A percentile compares a stretch with the other conserved stretches of the same genome.
phyloP scores from a whole-genome alignment of 352 stramenopile species.

The Blastocystis sp. region DNA sequence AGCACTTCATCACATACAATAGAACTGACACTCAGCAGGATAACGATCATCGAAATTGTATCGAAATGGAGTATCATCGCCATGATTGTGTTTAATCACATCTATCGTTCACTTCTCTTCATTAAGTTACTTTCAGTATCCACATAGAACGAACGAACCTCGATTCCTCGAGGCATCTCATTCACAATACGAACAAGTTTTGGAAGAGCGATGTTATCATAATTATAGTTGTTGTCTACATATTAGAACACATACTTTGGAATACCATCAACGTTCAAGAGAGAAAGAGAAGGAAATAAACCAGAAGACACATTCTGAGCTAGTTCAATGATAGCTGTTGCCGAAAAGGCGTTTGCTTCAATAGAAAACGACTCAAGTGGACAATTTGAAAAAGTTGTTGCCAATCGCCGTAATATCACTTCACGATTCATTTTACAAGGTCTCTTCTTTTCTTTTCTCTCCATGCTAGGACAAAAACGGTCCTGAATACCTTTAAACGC shows the following conservation, averaged over 20 bases:
- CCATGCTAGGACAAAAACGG: slow-evolving; percentile 10
- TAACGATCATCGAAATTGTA: slow-evolving; percentile 55
- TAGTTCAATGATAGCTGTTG: slow-evolving; percentile 33
- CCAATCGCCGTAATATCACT: not conserved
- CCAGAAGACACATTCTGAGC: slow-evolving; percentile 3
- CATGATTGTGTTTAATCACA: slow-evolving; percentile 51
- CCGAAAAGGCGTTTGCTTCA: slow-evolving; percentile 24
- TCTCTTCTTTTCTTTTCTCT: slow-evolving; percentile 31
- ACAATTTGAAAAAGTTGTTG: not conserved
- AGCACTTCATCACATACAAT: not conserved
- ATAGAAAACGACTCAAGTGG: slow-evolving; percentile 10
- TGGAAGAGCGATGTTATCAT: slow-evolving; percentile 21
- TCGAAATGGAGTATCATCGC: slow-evolving; percentile 36
- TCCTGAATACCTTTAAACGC: slow-evolving; percentile 41
- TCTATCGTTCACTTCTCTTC: not conserved
- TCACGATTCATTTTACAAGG: slow-evolving; percentile 39
- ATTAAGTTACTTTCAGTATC: not conserved
- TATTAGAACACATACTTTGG: not conserved
- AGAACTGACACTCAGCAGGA: slow-evolving; percentile 37
- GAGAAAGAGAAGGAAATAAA: not conserved
- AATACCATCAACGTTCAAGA: slow-evolving; percentile 37
- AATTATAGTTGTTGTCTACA: slow-evolving; percentile 56
- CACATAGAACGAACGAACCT: slow-evolving; percentile 41
- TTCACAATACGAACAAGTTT: slow-evolving; percentile 12
- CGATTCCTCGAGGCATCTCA: not conserved